phyloP scores from a whole-genome alignment of 768 basidiomycete species.

The Boletus fagicola region DNA sequence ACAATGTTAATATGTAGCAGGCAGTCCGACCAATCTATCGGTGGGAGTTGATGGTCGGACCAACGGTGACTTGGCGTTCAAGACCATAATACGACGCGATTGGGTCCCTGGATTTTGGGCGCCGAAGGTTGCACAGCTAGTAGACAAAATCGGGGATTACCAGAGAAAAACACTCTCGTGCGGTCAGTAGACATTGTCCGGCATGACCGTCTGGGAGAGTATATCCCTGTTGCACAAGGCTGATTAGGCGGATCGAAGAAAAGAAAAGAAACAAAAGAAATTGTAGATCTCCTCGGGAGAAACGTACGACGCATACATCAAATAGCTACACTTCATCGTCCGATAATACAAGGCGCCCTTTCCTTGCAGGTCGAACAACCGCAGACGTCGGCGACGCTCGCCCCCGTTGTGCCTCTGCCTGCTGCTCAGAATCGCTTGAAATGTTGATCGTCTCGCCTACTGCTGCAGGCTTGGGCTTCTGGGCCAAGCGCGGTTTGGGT shows the following conservation, averaged over 20 bases:
- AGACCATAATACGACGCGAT: conserved; percentile 11
- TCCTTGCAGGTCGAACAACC: conserved; percentile 21
- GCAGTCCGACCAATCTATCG: neutral
- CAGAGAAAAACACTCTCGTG: neutral
- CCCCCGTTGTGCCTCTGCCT: neutral
- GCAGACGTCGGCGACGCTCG: conserved; percentile 1
- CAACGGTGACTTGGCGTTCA: conserved; percentile 14
- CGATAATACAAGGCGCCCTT: conserved; percentile 35
- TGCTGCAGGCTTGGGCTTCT: conserved; percentile 26
- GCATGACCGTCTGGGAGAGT: neutral
- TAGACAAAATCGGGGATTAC: neutral
- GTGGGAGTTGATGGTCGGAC: neutral
- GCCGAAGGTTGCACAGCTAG: conserved; percentile 8
- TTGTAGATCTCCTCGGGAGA: conserved; percentile 3
- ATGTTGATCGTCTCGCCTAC: conserved; percentile 16
- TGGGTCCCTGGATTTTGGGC: conserved; percentile 12
- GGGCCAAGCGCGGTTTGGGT: conserved; percentile 43
- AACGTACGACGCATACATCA: conserved; percentile 11
- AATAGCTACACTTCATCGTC: conserved; percentile 36
- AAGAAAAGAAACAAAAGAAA: neutral
- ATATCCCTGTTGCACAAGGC: conserved; percentile 6
- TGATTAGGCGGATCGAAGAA: conserved; percentile 4
- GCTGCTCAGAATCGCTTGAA: conserved; percentile 24
- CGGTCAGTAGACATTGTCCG: neutral
- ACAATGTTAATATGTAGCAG: neutral